Base-by-base conservation (phyloP, 1,284 basidiomycete genomes). In the Veloboletus limbatus region DNA sequence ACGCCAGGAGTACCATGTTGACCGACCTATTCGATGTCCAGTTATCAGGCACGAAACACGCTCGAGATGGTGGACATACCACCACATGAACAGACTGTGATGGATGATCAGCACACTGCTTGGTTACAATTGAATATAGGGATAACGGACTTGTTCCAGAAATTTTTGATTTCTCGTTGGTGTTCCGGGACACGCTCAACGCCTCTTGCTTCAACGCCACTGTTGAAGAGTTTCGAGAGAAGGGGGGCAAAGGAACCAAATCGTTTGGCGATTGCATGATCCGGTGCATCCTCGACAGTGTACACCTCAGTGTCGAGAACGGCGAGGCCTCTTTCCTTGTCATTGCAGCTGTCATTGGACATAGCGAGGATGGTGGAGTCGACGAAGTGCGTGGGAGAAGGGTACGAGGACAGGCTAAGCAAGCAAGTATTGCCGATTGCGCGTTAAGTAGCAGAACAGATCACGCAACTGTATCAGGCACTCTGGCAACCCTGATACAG, bases 161-260 rank as follows among this genome's bases (percentile, higher is more conserved):
- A 62, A 45, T 77, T 71, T 49, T 69, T 75, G 2, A 51, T 62
- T 43, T 75, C 70, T 43, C 76, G 57, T 59, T 76, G 65, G 50
- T 70, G 56, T 56, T 79, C 77, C 8, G 70, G 75, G 0, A 79
- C 72, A 11, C 77, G 72, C 47, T 78, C 77, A 0, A 78, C 69
- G 14, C 76, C 76, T 58, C 74, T 64, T 8, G 74, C 73, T 59
- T 79, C 77, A 11, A 78, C 72, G n/a, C 75, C 75, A 35, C 62
- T 68, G 8, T 63, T 61, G 49, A 75, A 75, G 28, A 77, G 59
- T 52, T 58, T 69, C 24, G 63, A 60, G 30, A 77, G 56, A 32
- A 70, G 36, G 7, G 67, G 69, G 3, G 68, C 70, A 34, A 72
- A 55, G 17, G 48, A 56, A 21, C 68, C 69, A 48, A 67, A 77